Conservation (phyloP, 108 stramenopile genomes). For the Nitzschia inconspicua region DNA sequence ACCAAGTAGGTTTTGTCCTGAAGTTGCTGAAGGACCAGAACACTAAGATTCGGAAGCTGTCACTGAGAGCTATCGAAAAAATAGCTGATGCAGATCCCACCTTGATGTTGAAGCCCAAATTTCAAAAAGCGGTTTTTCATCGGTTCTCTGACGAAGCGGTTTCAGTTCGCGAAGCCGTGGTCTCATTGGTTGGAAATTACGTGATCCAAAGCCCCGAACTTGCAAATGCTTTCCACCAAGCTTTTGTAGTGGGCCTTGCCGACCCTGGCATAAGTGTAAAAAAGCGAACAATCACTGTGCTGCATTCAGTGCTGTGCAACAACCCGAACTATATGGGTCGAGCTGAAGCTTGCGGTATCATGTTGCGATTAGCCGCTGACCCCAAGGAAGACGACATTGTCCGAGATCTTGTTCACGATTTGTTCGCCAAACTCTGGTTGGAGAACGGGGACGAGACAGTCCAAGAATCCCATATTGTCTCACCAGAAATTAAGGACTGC, state of each 20-base stretch:
- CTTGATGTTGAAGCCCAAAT: constrained; percentile 67
- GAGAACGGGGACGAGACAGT: constrained; percentile 21
- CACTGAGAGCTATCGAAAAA: constrained; percentile 77
- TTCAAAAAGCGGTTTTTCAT: constrained; percentile 69
- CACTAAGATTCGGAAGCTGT: constrained; percentile 67
- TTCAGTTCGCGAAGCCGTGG: constrained; percentile 91
- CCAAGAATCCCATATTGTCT: not conserved
- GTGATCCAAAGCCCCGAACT: constrained; percentile 74
- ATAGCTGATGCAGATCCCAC: constrained; percentile 68
- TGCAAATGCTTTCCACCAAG: constrained; percentile 77
- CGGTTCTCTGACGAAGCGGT: constrained; percentile 90
- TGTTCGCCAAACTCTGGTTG: constrained; percentile 84
- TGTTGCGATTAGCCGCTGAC: constrained; percentile 80
- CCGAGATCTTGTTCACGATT: constrained; percentile 86
- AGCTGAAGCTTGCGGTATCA: constrained; percentile 60
- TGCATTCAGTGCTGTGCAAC: constrained; percentile 74
- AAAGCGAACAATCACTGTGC: constrained; percentile 77
- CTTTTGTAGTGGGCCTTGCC: constrained; percentile 69
- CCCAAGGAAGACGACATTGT: constrained; percentile 94
- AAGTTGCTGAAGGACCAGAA: constrained; percentile 60
- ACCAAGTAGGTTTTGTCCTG: constrained; percentile 67
- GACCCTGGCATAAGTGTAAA: constrained; percentile 88
- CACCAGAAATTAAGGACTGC: not conserved
- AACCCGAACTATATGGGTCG: constrained; percentile 79
- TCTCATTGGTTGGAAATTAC: constrained; percentile 87